These are phyloP conservation scores for Ophiocordyceps camponoti-floridani DNA, from an alignment of 2,329 filamentous ascomycete species.

Conservation along the genomic window DNA sequence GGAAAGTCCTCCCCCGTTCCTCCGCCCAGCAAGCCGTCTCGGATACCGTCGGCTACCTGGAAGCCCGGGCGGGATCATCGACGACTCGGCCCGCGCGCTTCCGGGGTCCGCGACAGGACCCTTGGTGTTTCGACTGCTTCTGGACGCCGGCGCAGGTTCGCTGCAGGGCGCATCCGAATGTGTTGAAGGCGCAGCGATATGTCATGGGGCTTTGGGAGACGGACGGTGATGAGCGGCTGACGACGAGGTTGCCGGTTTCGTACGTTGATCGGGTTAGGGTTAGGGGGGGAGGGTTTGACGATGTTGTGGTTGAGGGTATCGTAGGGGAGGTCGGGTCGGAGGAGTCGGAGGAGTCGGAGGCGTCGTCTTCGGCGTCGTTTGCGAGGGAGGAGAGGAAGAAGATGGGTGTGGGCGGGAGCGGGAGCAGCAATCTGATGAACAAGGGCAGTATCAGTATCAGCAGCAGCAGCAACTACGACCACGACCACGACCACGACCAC, in stretches of 20 bases:
- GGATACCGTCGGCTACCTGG: slow-evolving; percentile 36
- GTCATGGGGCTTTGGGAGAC: slow-evolving; percentile 48
- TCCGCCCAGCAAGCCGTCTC: slow-evolving; percentile 41
- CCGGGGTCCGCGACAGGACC: slow-evolving; percentile 23
- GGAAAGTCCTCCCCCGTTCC: slow-evolving; percentile 39
- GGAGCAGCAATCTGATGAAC: too few species aligned
- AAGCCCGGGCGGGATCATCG: slow-evolving; percentile 3
- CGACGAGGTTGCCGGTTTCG: slow-evolving; percentile 41
- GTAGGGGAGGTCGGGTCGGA: too few species aligned
- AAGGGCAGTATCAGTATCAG: too few species aligned
- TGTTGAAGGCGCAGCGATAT: slow-evolving; percentile 46
- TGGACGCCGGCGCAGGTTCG: slow-evolving; percentile 54
- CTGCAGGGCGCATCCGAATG: slow-evolving; percentile 46
- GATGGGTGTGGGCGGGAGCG: too few species aligned
- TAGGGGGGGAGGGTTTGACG: slow-evolving; percentile 25
- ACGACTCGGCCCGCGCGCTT: slow-evolving; percentile 4
- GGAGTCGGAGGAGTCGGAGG: too few species aligned
- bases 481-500: too few species aligned
- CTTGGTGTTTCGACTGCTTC: slow-evolving; percentile 56
- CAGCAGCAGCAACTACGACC: too few species aligned
- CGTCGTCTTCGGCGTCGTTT: too few species aligned
- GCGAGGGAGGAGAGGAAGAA: too few species aligned
- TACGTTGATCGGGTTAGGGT: slow-evolving; percentile 56
- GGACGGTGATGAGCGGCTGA: slow-evolving; percentile 34
- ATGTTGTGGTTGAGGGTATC: background rate